Evolutionary conservation across 192 early-diverging fungal genomes (phyloP), one percentile per base, ranked within the genome.

Genomic region (Geranomyces variabilis): DNA sequence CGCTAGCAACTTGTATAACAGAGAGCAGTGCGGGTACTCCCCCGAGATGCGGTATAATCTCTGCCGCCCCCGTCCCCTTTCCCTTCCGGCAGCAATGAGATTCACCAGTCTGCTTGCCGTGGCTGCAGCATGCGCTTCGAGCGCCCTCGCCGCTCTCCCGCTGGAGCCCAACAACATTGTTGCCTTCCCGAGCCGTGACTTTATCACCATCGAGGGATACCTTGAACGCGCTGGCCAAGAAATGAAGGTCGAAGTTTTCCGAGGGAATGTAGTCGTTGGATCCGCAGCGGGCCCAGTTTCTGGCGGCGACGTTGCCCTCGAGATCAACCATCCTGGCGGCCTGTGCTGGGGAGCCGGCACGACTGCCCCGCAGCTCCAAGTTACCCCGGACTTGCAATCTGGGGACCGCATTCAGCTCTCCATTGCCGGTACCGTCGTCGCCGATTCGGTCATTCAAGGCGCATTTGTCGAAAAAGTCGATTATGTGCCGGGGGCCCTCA

Each of bases 141-240:
- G 22, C 59, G 59, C 19, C 19, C 19, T n/a, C 22, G 63, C 63
- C 10, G 63, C 63, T 14, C 63, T 47, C 43, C 63, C 63, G 22
- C 31, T 65, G 21, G 36, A 19, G 36, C 63, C 63, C 22, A n/a
- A 17, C 63, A 65, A 65, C 63, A 19, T 65, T 29, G 44, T 65
- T 29, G 63, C 45, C 44, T 65, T 65, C 63, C 63, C 63, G 34
- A 21, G 13, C 36, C 63, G 63, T 36, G 63, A 65, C 45, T 45
- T 65, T 36, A 36, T 65, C 22, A 65, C 63, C 63, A 65, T 65
- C 63, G 63, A 65, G 22, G 63, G 63, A n/a, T 65, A 41, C 63
- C 4, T 29, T 21, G 43, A 65, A 22, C 36, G 45, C 17, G 22
- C 21, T 10, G 63, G 63, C 9, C 43, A 65, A 31, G 2, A 43